Evolutionary conservation across 371 early-diverging fungal species (phyloP).

Genomic region (Catenaria anguillulae): DNA sequence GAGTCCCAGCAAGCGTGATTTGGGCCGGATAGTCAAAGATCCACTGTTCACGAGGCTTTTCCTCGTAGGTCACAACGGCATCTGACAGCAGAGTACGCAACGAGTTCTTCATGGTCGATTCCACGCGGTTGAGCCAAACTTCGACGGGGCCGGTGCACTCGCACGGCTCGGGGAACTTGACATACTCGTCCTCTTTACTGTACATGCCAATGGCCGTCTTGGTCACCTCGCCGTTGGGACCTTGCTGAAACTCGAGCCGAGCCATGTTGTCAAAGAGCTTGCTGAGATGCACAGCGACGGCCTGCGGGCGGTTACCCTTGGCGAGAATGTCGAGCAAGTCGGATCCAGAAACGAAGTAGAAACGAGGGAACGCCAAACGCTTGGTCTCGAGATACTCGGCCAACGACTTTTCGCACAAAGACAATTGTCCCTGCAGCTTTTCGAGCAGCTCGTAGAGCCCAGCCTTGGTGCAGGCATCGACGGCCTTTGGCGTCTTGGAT

Average conservation of each 20-base stretch:
- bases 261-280: constrained; percentile 43
- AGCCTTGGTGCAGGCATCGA: constrained; percentile 30
- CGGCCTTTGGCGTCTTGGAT: constrained; percentile 36
- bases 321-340: constrained; percentile 49
- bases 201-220: constrained; percentile 49
- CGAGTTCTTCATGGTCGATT: constrained; percentile 34
- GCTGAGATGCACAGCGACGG: constrained; percentile 34
- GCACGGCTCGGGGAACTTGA: constrained; percentile 29
- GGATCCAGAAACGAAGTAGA: constrained; percentile 44
- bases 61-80: constrained; percentile 40
- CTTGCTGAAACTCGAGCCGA: constrained; percentile 29
- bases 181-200: constrained; percentile 39
- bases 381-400: constrained; percentile 49
- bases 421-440: constrained; percentile 34
- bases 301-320: constrained; percentile 40
- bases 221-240: constrained; percentile 25
- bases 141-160: constrained; percentile 45
- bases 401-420: constrained; percentile 44
- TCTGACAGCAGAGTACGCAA: constrained; percentile 31
- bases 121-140: constrained; percentile 41
- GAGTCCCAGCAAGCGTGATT: constrained; percentile 41
- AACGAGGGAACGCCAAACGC: constrained; percentile 43
- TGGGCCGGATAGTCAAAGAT: constrained; percentile 47
- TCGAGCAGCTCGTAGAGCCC: constrained; percentile 38
- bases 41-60: constrained; percentile 52